Evolutionary conservation across 495 filamentous ascomycete genomes (phyloP), one percentile per base, ranked within the genome.

Genomic region (Penicillium subrubescens): DNA sequence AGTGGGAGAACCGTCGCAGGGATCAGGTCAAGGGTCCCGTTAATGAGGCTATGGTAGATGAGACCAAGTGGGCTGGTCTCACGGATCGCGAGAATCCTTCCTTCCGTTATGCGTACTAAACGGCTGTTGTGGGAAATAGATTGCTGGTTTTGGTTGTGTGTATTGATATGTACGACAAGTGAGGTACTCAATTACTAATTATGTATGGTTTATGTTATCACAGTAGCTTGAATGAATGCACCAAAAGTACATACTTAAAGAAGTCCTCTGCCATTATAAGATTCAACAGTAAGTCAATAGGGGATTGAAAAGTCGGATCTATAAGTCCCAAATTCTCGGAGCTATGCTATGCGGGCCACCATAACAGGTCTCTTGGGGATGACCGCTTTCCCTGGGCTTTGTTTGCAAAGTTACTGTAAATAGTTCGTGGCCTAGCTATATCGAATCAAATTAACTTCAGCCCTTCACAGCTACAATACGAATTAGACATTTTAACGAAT

Each of bases 61-160:
- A 71, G 41, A 67, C 59, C 0, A 66, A 75, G 35, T 82, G 79
- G 79, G 73, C 73, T 50, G 76, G 80, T n/a, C 66, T 73, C 29
- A 82, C 78, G 0, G 80, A 82, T 64, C 75, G 68, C 60, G 64
- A 79, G 44, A 81, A 82, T 52, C 65, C 62, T 31, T 64, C 43
- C 6, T 81, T 82, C 56, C 71, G 79, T n/a, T 82, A 81, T 64
- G 79, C 77, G n/a, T 82, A 81, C 69, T 82, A 62, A 60, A 37
- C 8, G n/a, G 14, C 23, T 5, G 19, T 11, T 5, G 21, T 23
- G 44, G 8, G 44, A 23, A 14, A n/a, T 48, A 19, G 44, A 10
- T 8, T 10, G 21, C 44, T 8, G 11, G 8, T 10, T 25, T 23
- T 48, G 44, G 44, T 21, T 48, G 21, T 25, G 21, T 17, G 44